Evolutionary conservation across 2,329 filamentous ascomycete species (phyloP), one percentile per base, ranked within the genome.

Genomic region (Fusarium napiforme): DNA sequence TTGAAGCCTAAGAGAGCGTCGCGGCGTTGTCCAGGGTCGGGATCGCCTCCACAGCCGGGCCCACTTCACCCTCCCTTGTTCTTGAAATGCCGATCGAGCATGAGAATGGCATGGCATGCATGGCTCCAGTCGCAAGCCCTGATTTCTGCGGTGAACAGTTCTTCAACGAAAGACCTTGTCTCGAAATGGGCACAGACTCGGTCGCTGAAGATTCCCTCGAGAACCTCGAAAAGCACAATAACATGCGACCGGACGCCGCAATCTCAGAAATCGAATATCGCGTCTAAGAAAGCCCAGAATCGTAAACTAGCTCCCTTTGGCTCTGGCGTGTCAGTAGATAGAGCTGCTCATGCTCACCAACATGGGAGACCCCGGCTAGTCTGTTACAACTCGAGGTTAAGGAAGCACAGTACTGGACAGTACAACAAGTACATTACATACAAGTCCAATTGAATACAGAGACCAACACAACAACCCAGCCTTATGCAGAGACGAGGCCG

Each of bases 1-100:
- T 36, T 47, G 40, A 15, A 65, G 65, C 52, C 39, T 53, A 26
- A 64, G 42, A 45, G 66, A 69, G 36, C 50, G 43, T 50, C 59
- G 36, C 30, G 34, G 50, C 58, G 57, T 64, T 40, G 65, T 50
- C 56, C 63, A 72, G 71, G 71, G 71, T 72, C 67, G 37, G 71
- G 71, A 73, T 73, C 71, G 71, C 71, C 71, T 69, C 71, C 71
- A 72, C 71, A 73, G 64, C 64, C 71, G 67, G 71, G 39, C 59
- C 71, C 71, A 71, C 71, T 53, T 72, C 58, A 71, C 71, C 49
- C 59, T 74, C 61, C 72, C 70, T 69, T 72, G 69, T 65, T 63
- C 42, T 69, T 55, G 56, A 74, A 74, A 74, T 74, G 71, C 71
- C 71, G 71, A 74, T 74, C 71, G 28, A 72, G 42, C 61, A 72